These are phyloP conservation scores for Colletotrichum gloeosporioides DNA, from an alignment of 2,329 filamentous ascomycete genomes.

Conservation along the genomic window DNA sequence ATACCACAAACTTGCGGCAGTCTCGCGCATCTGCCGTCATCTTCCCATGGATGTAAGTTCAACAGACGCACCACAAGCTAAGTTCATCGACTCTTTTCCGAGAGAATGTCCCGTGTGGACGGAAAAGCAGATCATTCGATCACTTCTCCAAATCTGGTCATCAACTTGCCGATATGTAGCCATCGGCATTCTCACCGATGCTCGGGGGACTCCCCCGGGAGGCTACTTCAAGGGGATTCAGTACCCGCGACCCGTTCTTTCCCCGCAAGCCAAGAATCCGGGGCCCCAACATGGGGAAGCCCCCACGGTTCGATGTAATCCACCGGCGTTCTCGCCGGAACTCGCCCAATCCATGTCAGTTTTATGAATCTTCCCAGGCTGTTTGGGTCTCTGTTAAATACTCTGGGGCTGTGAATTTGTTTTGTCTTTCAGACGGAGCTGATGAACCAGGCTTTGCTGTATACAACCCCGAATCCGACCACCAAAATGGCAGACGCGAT, in stretches of 20 bases:
- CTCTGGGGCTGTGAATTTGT: background rate
- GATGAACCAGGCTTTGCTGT: background rate
- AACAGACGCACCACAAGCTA: background rate
- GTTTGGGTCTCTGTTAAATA: background rate
- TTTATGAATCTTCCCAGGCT: background rate
- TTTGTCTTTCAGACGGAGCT: background rate
- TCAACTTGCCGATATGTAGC: background rate
- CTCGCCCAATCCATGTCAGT: background rate
- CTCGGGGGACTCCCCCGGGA: background rate
- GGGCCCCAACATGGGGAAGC: background rate
- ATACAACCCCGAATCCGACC: background rate
- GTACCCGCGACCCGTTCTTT: background rate
- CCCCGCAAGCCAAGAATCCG: slow-evolving; percentile 11
- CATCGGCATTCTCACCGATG: background rate
- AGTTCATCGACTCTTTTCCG: background rate
- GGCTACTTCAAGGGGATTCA: background rate
- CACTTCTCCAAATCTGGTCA: background rate
- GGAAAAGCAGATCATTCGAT: background rate
- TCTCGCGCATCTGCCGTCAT: background rate
- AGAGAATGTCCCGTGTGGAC: background rate
- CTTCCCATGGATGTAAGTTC: fast-evolving
- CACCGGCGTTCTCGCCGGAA: slow-evolving; percentile 6
- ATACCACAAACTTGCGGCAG: no score
- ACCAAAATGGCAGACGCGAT: background rate
- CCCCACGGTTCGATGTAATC: background rate